Evolutionary conservation across 176 grass and related monocot genomes (phyloP).

Genomic region (Urochloa ruziziensis): DNA sequence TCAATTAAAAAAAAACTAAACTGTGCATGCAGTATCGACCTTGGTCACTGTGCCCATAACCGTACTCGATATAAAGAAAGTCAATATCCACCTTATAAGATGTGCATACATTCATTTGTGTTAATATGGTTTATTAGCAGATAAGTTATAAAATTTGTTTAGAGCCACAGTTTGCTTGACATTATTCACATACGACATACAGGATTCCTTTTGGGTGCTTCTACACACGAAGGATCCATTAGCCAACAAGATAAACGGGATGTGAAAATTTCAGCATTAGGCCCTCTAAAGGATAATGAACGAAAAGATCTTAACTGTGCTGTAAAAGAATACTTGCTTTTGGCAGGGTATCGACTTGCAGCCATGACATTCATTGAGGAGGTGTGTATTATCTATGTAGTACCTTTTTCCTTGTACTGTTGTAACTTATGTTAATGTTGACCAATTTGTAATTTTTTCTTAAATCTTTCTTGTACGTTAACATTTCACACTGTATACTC

Average conservation of each 20-base stretch:
- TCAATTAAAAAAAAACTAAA: slow-evolving; percentile 7
- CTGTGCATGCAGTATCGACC: neutral
- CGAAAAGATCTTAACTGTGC: slow-evolving; percentile 82
- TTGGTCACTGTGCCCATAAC: slow-evolving; percentile 15
- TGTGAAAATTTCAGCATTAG: slow-evolving; percentile 68
- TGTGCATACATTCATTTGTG: neutral
- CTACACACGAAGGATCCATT: slow-evolving; percentile 46
- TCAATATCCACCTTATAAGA: neutral
- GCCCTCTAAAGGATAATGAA: slow-evolving; percentile 82
- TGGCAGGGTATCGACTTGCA: slow-evolving; percentile 92
- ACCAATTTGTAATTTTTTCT: slow-evolving; percentile 17
- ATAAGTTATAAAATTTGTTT: neutral
- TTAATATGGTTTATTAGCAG: neutral
- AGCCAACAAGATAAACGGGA: slow-evolving; percentile 56
- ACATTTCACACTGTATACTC: slow-evolving; percentile 1
- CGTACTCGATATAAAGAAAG: neutral
- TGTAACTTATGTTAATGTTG: slow-evolving; percentile 1
- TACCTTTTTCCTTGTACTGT: neutral
- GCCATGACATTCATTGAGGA: slow-evolving; percentile 99
- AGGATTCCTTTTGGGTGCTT: slow-evolving; percentile 49
- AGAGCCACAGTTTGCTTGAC: slow-evolving; percentile 9
- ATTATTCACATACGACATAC: slow-evolving; percentile 10
- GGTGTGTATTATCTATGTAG: slow-evolving; percentile 43
- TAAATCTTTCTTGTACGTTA: neutral
- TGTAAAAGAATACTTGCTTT: slow-evolving; percentile 97